Percentiles rank a stretch among this genome's conserved stretches.
Conservation (phyloP, 768 basidiomycete genomes). For the Psilocybe cubensis region DNA sequence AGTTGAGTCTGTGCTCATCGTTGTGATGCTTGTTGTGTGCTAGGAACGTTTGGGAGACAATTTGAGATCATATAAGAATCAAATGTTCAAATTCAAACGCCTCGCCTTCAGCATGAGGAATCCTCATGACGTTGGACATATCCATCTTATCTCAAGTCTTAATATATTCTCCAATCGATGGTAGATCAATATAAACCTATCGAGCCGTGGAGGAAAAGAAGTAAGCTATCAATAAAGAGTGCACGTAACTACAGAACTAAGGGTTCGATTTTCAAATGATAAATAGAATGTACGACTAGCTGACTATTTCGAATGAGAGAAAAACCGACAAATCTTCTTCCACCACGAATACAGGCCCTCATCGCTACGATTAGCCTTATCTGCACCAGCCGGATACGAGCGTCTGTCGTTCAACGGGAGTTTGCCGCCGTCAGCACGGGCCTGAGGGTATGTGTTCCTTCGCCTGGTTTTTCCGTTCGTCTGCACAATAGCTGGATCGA, state of each 20-base stretch:
- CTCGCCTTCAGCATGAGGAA: slow-evolving; percentile 1
- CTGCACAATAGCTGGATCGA: slow-evolving; percentile 13
- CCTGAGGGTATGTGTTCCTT: slow-evolving; percentile 17
- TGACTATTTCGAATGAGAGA: too few species aligned
- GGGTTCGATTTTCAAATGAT: too few species aligned
- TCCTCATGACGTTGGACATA: not conserved
- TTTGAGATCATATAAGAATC: not conserved
- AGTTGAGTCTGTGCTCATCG: not conserved
- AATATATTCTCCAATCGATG: not conserved
- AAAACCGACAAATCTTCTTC: not conserved
- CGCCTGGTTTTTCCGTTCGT: slow-evolving; percentile 10
- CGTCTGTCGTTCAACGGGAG: not conserved
- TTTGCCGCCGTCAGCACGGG: not conserved
- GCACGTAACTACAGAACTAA: too few species aligned
- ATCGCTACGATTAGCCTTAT: not conserved
- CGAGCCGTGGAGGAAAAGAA: too few species aligned
- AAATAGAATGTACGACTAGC: too few species aligned
- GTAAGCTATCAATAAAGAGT: too few species aligned
- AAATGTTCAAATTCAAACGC: not conserved
- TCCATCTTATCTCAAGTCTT: not conserved
- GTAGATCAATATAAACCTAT: not conserved
- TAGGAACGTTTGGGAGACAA: not conserved
- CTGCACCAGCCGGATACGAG: not conserved
- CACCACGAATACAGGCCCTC: not conserved
- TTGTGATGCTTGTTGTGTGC: not conserved